Evolutionary conservation across 257 asterid genomes (phyloP).

Genomic region (Voacanga thouarsii): DNA sequence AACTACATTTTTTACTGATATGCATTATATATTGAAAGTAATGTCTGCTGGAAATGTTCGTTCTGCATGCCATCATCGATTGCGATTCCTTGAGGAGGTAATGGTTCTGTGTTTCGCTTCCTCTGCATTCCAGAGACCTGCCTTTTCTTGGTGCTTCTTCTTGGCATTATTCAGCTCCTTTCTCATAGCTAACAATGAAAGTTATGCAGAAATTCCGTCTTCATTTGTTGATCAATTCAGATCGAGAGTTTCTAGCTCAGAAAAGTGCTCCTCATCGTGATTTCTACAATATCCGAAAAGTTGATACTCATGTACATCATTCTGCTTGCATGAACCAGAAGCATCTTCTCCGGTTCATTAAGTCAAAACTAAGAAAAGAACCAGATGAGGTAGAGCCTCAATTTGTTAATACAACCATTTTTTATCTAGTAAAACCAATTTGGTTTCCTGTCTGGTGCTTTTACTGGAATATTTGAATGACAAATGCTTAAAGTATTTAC

Average conservation of each 20-base stretch:
- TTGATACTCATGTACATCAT: slow-evolving; percentile 91
- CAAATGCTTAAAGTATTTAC: neutral
- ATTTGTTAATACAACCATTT: neutral
- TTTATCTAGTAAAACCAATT: neutral
- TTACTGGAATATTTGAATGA: neutral
- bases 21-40: slow-evolving; percentile 82
- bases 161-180: slow-evolving; percentile 8
- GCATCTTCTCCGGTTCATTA: slow-evolving; percentile 88
- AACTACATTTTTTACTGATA: slow-evolving; percentile 80
- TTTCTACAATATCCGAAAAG: slow-evolving; percentile 88
- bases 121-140: neutral
- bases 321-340: slow-evolving; percentile 99
- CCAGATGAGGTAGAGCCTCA: slow-evolving; percentile 80
- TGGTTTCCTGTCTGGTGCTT: neutral
- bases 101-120: slow-evolving; percentile 7
- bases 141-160: neutral
- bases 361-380: slow-evolving; percentile 78
- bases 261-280: slow-evolving; percentile 97
- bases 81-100: slow-evolving; percentile 91
- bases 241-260: slow-evolving; percentile 83
- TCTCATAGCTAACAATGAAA: slow-evolving; percentile 18
- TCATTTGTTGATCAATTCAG: slow-evolving; percentile 80
- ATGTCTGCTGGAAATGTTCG: slow-evolving; percentile 82
- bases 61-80: slow-evolving; percentile 73
- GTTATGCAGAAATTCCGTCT: slow-evolving; percentile 72